Conservation (phyloP, 192 early-diverging fungal genomes). For the Coemansia guatemalensis region DNA sequence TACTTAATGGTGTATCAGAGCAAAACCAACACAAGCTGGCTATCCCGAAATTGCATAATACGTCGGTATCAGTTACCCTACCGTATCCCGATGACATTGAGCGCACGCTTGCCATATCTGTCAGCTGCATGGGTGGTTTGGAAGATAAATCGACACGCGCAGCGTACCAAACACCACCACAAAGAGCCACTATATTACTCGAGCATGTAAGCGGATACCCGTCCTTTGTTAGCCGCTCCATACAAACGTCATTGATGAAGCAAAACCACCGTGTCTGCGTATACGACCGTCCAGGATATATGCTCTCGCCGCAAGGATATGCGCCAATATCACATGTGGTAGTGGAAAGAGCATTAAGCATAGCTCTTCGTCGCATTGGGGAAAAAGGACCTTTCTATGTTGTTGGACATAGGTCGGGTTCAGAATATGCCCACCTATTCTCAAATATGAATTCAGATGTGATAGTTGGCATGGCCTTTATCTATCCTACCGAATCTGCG, state of each 20-base stretch:
- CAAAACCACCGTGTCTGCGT: constrained; percentile 34
- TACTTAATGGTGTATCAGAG: constrained; percentile 10
- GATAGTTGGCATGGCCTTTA: constrained; percentile 34
- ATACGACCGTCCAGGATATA: constrained; percentile 47
- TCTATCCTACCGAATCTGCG: constrained; percentile 29
- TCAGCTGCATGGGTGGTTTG: constrained; percentile 23
- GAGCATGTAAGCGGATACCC: constrained; percentile 39
- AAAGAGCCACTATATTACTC: constrained; percentile 29
- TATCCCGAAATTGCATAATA: not conserved
- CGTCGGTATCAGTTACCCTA: not conserved
- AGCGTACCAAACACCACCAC: constrained; percentile 5
- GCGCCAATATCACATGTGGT: constrained; percentile 16
- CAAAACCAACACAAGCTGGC: constrained; percentile 2
- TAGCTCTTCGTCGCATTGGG: constrained; percentile 9
- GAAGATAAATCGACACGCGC: not conserved
- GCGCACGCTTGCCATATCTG: constrained; percentile 17
- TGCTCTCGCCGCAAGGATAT: constrained; percentile 42
- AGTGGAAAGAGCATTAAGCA: constrained; percentile 21
- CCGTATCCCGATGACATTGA: constrained; percentile 15
- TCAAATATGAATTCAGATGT: constrained; percentile 8
- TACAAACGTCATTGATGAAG: constrained; percentile 21
- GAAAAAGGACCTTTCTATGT: constrained; percentile 41
- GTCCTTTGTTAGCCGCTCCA: constrained; percentile 22
- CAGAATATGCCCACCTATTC: constrained; percentile 36
- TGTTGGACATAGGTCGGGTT: constrained; percentile 39